These are phyloP conservation scores for Fusarium sp. DNA, from an alignment of 2,329 filamentous ascomycete genomes.

Conservation along the genomic window DNA sequence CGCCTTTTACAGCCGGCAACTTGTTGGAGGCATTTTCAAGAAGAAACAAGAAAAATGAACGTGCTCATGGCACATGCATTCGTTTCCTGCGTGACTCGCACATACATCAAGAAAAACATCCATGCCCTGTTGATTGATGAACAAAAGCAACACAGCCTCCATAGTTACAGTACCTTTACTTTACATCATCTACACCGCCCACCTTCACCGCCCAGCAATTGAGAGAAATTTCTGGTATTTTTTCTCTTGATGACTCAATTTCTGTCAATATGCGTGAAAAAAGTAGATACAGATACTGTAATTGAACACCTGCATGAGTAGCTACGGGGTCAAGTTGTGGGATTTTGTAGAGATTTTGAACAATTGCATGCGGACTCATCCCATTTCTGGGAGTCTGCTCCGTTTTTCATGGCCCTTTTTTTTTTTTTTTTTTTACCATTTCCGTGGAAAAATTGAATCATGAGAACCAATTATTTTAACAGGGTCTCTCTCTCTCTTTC, in stretches of 20 bases:
- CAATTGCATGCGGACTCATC: background rate
- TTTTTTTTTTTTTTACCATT: background rate
- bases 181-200: constrained; percentile 4
- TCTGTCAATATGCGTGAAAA: background rate
- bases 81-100: constrained; percentile 25
- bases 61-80: background rate
- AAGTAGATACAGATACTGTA: background rate
- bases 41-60: background rate
- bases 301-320: background rate
- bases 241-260: background rate
- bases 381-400: background rate
- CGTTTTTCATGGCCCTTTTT: background rate
- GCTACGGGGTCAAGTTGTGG: background rate
- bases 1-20: background rate
- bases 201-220: constrained; percentile 1
- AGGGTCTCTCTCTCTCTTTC: background rate
- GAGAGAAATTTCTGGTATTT: background rate
- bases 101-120: background rate
- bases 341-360: background rate
- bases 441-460: background rate
- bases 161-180: background rate
- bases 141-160: background rate
- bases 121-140: background rate
- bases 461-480: background rate
- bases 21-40: background rate